Percentiles rank a stretch among this genome's conserved stretches.
Conservation (phyloP, 2,329 filamentous ascomycete genomes). For the Aspergillus sp. region DNA sequence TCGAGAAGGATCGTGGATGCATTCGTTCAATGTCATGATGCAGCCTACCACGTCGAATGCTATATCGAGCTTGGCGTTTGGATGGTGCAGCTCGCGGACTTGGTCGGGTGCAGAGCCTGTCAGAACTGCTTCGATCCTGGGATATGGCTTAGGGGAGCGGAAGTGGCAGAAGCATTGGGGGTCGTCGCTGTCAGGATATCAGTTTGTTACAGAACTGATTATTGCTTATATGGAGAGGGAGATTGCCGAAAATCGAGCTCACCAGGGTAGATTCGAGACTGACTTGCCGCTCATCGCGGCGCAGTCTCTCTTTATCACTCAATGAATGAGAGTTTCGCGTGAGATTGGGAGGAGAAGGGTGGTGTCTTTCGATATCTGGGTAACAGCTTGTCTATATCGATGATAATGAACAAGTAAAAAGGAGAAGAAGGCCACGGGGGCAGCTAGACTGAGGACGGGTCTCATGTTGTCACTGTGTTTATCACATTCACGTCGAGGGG, state of each 20-base stretch:
- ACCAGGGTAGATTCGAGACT: conserved; percentile 15
- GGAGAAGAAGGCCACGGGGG: not conserved
- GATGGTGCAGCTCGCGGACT: conserved; percentile 19
- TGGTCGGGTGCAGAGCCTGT: conserved; percentile 19
- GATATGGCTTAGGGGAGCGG: conserved; percentile 9
- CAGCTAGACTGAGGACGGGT: not conserved
- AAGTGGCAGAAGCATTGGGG: conserved; percentile 28
- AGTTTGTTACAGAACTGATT: not conserved
- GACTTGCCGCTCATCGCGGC: conserved; percentile 1
- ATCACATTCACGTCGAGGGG: not conserved
- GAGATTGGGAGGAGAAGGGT: not conserved
- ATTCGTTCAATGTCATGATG: conserved; percentile 26
- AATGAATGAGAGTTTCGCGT: not conserved
- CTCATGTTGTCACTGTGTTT: not conserved
- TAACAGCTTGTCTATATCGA: not conserved
- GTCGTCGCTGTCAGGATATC: conserved; percentile 20
- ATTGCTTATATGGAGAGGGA: not conserved
- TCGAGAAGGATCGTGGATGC: conserved; percentile 15
- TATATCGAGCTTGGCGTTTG: conserved; percentile 26
- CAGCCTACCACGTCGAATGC: conserved; percentile 28
- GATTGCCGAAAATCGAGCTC: not conserved
- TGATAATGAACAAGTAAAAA: not conserved
- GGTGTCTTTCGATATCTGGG: not conserved
- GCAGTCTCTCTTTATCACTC: not conserved
- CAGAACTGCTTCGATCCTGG: conserved; percentile 22